phyloP scores from a whole-genome alignment of 2,329 filamentous ascomycete species.

The Aspergillus costaricaensis region DNA sequence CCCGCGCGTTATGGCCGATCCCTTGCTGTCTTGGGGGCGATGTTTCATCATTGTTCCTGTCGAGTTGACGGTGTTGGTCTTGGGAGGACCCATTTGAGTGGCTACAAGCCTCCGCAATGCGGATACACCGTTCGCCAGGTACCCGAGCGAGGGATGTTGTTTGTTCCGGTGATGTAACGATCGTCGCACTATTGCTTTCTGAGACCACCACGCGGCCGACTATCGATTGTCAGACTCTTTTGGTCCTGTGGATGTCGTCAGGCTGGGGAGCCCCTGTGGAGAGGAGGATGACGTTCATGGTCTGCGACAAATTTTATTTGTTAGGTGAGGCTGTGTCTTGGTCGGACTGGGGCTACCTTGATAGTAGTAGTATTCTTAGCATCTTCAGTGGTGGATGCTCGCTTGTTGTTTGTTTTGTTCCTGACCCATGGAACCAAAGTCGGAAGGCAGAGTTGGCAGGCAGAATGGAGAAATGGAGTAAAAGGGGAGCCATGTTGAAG shows the following conservation, averaged over 20 bases:
- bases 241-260: too few species aligned
- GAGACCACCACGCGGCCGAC: constrained; percentile 18
- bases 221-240: constrained; percentile 10
- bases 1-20: constrained; percentile 15
- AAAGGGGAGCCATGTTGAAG: background rate
- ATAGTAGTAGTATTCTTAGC: background rate
- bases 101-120: background rate
- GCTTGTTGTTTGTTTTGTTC: background rate
- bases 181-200: constrained; percentile 23
- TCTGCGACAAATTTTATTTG: background rate
- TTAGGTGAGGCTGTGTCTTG: background rate
- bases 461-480: background rate
- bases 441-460: background rate
- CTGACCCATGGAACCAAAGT: background rate
- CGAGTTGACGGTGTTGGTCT: background rate
- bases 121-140: background rate
- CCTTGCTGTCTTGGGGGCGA: constrained; percentile 14
- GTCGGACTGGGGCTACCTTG: background rate
- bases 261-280: too few species aligned
- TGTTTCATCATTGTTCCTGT: constrained; percentile 11
- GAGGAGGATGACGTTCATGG: background rate
- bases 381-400: background rate
- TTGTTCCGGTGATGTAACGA: constrained; percentile 19
- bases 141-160: background rate
- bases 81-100: background rate